A percentile compares a stretch with the other conserved stretches of the same genome.
Evolutionary conservation across 768 basidiomycete species (phyloP).

Genomic region (Kwoniella pini): DNA sequence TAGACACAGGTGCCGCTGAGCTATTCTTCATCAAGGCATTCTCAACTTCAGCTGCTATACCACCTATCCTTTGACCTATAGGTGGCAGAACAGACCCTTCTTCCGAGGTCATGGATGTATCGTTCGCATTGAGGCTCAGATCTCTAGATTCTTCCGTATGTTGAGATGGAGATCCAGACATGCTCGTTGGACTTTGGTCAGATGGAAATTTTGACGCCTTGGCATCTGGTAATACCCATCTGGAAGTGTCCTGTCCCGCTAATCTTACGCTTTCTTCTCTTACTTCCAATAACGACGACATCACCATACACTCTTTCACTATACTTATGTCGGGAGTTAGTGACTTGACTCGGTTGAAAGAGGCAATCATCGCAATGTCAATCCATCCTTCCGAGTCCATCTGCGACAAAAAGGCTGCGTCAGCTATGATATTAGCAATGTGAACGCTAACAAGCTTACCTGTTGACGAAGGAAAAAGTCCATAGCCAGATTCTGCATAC

Average conservation of each 20-base stretch:
- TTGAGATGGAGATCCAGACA: slow-evolving; percentile 3
- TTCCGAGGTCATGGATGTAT: background rate
- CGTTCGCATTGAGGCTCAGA: background rate
- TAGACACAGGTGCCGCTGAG: slow-evolving; percentile 7
- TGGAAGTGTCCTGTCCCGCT: slow-evolving; percentile 63
- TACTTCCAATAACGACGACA: slow-evolving; percentile 74
- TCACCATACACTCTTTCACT: slow-evolving; percentile 68
- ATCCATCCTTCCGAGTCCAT: slow-evolving; percentile 92
- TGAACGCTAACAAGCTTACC: slow-evolving; percentile 60
- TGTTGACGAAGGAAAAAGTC: slow-evolving; percentile 78
- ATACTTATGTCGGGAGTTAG: slow-evolving; percentile 63
- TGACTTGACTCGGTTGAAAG: slow-evolving; percentile 78
- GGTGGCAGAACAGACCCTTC: background rate
- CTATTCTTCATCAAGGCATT: slow-evolving; percentile 41
- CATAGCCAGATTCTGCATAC: slow-evolving; percentile 82
- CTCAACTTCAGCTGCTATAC: slow-evolving; percentile 31
- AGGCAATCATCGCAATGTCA: slow-evolving; percentile 73
- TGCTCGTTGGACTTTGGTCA: background rate
- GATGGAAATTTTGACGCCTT: slow-evolving; percentile 31
- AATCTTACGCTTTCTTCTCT: slow-evolving; percentile 66
- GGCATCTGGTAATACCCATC: slow-evolving; percentile 68
- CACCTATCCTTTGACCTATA: background rate
- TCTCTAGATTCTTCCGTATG: slow-evolving; percentile 10
- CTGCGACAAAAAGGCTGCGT: slow-evolving; percentile 56
- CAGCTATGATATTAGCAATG: background rate